Evolutionary conservation across 352 stramenopile species (phyloP).

Genomic region (Globisporangium cederbergense): DNA sequence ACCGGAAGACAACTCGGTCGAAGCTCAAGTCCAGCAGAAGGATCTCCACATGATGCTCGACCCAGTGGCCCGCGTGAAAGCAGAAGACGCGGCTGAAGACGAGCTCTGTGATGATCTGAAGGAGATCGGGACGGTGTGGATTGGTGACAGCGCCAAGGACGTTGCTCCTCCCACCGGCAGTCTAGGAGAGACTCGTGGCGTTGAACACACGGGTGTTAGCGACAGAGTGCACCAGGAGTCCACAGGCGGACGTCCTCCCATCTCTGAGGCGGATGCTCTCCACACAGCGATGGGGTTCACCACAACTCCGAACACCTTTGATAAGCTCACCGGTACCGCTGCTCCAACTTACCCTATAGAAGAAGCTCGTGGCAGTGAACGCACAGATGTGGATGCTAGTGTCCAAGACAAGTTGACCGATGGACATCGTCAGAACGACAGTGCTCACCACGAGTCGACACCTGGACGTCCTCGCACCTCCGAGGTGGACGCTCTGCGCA

Average conservation of each 20-base stretch:
- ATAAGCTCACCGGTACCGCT: too few species aligned
- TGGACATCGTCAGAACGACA: neutral
- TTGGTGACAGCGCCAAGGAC: neutral
- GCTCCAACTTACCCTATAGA: too few species aligned
- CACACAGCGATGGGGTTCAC: neutral
- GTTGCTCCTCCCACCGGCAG: too few species aligned
- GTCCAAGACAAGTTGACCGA: too few species aligned
- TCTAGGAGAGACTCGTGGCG: too few species aligned
- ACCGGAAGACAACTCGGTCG: neutral
- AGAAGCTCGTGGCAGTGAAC: too few species aligned
- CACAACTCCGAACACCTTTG: too few species aligned
- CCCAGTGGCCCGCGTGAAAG: neutral
- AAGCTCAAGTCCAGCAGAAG: neutral
- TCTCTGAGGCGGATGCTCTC: neutral
- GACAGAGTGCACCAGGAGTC: neutral
- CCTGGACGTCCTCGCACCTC: neutral
- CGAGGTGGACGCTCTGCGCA: neutral
- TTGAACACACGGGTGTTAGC: neutral
- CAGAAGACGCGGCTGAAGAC: neutral
- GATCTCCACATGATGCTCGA: neutral
- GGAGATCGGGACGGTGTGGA: neutral
- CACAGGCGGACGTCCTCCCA: neutral
- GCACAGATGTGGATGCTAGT: too few species aligned
- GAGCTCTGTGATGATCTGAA: neutral
- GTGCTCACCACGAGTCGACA: neutral